Conservation (phyloP, 176 grass and related monocot genomes). For the Ensete glaucum region DNA sequence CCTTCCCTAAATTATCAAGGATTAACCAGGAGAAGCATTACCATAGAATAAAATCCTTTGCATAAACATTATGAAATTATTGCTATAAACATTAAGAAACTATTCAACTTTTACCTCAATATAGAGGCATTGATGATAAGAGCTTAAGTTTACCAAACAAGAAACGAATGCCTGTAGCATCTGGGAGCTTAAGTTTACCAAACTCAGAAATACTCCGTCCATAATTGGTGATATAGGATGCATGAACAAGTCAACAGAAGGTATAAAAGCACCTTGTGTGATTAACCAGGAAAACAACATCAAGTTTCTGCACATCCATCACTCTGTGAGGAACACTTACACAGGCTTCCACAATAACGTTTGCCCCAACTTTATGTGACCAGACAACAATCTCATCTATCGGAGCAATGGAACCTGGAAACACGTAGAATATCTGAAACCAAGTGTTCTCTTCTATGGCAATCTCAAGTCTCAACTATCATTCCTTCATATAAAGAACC, state of each 20-base stretch:
- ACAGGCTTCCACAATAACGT: slow-evolving; percentile 91
- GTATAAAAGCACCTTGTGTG: slow-evolving; percentile 58
- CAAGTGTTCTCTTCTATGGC: background rate
- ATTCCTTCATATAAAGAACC: background rate
- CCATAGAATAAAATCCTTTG: background rate
- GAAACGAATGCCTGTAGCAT: slow-evolving; percentile 90
- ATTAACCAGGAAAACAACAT: slow-evolving; percentile 86
- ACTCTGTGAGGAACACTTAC: slow-evolving; percentile 90
- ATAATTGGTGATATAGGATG: background rate
- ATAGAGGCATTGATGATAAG: slow-evolving; percentile 73
- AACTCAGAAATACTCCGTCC: slow-evolving; percentile 17
- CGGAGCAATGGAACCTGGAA: slow-evolving; percentile 61
- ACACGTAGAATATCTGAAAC: slow-evolving; percentile 3
- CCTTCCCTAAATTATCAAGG: slow-evolving; percentile 34
- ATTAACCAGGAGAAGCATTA: background rate
- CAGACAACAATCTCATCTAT: slow-evolving; percentile 71
- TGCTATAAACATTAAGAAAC: background rate
- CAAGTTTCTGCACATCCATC: slow-evolving; percentile 91
- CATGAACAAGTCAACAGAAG: background rate
- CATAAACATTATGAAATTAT: background rate
- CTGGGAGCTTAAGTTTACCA: slow-evolving; percentile 73
- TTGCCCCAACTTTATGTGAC: slow-evolving; percentile 74
- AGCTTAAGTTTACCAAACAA: slow-evolving; percentile 69
- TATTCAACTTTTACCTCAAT: slow-evolving; percentile 54
- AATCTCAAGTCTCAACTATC: background rate